phyloP scores from a whole-genome alignment of 2,329 filamentous ascomycete species.

The Hypoxylon sp. region DNA sequence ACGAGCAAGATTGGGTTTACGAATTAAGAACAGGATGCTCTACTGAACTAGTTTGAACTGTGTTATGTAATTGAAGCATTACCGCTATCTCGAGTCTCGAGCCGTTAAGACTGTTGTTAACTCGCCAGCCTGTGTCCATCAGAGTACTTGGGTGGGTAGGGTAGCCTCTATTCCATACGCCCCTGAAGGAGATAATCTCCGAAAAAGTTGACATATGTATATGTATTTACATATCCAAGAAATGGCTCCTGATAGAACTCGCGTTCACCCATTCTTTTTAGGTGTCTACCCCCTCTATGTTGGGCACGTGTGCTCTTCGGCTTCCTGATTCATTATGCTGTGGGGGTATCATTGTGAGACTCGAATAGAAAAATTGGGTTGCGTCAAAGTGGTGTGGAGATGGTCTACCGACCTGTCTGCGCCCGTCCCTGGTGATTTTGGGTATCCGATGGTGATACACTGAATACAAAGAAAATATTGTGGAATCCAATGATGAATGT shows the following conservation, averaged over 20 bases:
- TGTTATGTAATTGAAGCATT: slow-evolving; percentile 19
- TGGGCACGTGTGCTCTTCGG: slow-evolving; percentile 27
- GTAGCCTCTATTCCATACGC: slow-evolving; percentile 21
- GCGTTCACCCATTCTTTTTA: slow-evolving; percentile 26
- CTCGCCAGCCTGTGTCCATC: slow-evolving; percentile 25
- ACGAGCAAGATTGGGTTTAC: not conserved
- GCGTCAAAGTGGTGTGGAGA: slow-evolving; percentile 40
- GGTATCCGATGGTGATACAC: slow-evolving; percentile 42
- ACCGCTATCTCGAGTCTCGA: slow-evolving; percentile 17
- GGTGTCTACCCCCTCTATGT: slow-evolving; percentile 28
- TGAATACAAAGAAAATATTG: slow-evolving; percentile 30
- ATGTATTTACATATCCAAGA: slow-evolving; percentile 29
- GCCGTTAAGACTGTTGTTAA: slow-evolving; percentile 23
- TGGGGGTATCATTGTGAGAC: slow-evolving; percentile 42
- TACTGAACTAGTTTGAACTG: slow-evolving; percentile 13
- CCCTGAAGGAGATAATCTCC: slow-evolving; percentile 11
- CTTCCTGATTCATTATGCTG: slow-evolving; percentile 38
- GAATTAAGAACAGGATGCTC: not conserved
- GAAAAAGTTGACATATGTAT: slow-evolving; percentile 26
- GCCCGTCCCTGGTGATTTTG: slow-evolving; percentile 26
- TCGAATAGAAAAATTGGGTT: slow-evolving; percentile 20
- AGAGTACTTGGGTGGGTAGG: slow-evolving; percentile 26
- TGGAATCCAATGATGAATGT: slow-evolving; percentile 27
- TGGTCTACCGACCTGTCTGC: slow-evolving; percentile 39
- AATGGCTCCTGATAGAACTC: slow-evolving; percentile 30